Conservation (phyloP, 495 filamentous ascomycete species). For the Penicillium lagena region DNA sequence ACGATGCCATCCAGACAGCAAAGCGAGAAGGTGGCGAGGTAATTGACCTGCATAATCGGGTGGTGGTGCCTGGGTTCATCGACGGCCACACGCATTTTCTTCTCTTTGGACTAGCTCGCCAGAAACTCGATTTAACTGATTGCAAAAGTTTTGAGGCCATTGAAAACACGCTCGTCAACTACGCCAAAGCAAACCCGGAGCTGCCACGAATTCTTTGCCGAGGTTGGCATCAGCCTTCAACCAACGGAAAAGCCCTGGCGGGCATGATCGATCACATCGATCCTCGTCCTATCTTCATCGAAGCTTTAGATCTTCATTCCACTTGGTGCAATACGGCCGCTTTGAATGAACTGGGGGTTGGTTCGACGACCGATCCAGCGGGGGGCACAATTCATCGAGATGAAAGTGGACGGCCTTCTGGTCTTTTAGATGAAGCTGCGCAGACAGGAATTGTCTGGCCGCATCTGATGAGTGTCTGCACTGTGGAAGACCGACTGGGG, state of each 20-base stretch:
- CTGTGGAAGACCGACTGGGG: background rate
- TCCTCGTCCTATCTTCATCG: slow-evolving; percentile 45
- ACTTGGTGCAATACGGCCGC: slow-evolving; percentile 49
- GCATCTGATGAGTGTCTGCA: slow-evolving; percentile 25
- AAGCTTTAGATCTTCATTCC: slow-evolving; percentile 50
- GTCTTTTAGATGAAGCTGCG: slow-evolving; percentile 46
- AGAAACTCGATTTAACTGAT: slow-evolving; percentile 40
- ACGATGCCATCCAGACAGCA: slow-evolving; percentile 19
- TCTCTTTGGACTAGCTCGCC: slow-evolving; percentile 47
- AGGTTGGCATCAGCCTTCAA: slow-evolving; percentile 53
- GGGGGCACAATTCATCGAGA: slow-evolving; percentile 47
- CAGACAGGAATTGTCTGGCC: slow-evolving; percentile 49
- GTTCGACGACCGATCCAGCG: slow-evolving; percentile 36
- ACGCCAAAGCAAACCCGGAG: slow-evolving; percentile 37
- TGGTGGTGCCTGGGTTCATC: slow-evolving; percentile 49
- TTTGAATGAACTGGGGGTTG: slow-evolving; percentile 39
- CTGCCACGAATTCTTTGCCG: slow-evolving; percentile 39
- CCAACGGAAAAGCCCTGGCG: slow-evolving; percentile 34
- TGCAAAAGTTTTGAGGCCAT: slow-evolving; percentile 46
- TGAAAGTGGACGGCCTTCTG: slow-evolving; percentile 35
- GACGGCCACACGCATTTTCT: slow-evolving; percentile 54
- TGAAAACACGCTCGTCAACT: slow-evolving; percentile 29
- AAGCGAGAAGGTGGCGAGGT: slow-evolving; percentile 12
- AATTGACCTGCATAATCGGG: slow-evolving; percentile 32
- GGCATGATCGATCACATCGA: slow-evolving; percentile 37